Base-by-base conservation (phyloP, 2,329 filamentous ascomycete species). In the Hymenoscyphus fructigenus region DNA sequence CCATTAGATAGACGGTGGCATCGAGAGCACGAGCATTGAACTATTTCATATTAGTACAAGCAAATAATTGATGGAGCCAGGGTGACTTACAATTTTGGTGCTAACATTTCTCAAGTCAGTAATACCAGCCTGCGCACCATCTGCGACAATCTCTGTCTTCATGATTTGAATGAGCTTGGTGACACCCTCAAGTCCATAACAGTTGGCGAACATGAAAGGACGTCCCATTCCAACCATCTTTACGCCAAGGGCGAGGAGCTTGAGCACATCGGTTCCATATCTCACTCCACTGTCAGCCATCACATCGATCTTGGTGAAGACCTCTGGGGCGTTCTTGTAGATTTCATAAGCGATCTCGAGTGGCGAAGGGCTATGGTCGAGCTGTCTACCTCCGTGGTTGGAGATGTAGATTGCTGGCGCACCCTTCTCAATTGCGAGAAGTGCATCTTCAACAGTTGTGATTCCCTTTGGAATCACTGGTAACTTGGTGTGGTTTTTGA, bases 241-340 rank as follows among this genome's bases (percentile, higher is more conserved):
- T 0, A 85, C 86, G 1, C 86, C 85, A 15, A 88, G 74, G 0
- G 85, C 84, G 15, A 88, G 76, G 1, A 85, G 85, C 72, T 88
- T 88, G 72, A 85, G 81, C 9, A 87, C 79, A 69, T 88, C 85
- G 17, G 82, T 79, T 1, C 82, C 84, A 7, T 82, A 80, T 1
- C 85, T 78, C 0, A 88, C 76, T 2, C 86, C 85, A 1, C 82
- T 85, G 74, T 88, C 85, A 72, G 82, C 88, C 79, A 86, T 86
- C 67, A 88, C 79, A 69, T 83, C 80, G 32, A 61, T 56, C 47
- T 66, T 47, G n/a, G 59, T 56, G n/a, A 62, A 62, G 10, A 65
- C 61, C 34, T 68, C 36, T 15, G 66, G 67, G 9, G 59, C 62
- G 9, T 70, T 76, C 68, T 68, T 76, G 2, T 80, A 81, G 64